phyloP scores from a whole-genome alignment of 2,329 filamentous ascomycete species.

The Setomelanomma holmii region DNA sequence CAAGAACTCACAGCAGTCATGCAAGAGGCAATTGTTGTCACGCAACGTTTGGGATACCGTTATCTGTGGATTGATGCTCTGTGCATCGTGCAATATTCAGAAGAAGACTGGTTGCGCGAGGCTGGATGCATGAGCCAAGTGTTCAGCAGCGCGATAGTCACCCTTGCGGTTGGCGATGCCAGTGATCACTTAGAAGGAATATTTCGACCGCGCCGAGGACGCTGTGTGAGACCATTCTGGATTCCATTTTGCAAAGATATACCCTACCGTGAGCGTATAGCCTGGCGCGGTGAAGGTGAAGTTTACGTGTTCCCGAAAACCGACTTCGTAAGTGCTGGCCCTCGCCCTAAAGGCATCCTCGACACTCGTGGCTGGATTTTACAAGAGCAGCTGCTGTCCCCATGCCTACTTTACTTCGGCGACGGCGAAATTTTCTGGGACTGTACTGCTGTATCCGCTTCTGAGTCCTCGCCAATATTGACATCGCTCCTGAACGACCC shows the following conservation, averaged over 20 bases:
- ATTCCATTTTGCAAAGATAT: slow-evolving; percentile 1
- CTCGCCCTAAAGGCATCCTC: slow-evolving; percentile 6
- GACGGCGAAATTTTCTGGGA: slow-evolving; percentile 13
- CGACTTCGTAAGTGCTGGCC: neutral
- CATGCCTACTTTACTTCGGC: slow-evolving; percentile 12
- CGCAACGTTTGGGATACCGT: slow-evolving; percentile 3
- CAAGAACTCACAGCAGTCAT: slow-evolving; percentile 3
- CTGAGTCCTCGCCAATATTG: slow-evolving; percentile 15
- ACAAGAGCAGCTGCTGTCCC: slow-evolving; percentile 17
- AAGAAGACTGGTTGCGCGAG: slow-evolving; percentile 19
- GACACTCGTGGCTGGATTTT: slow-evolving; percentile 16
- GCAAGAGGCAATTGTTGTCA: slow-evolving; percentile 8
- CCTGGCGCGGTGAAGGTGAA: slow-evolving; percentile 1
- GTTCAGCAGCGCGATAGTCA: slow-evolving; percentile 11
- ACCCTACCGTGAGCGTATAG: neutral
- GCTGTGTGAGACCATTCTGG: slow-evolving; percentile 8
- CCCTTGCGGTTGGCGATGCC: slow-evolving; percentile 15
- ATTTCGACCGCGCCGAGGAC: slow-evolving; percentile 7
- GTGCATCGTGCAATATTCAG: slow-evolving; percentile 14
- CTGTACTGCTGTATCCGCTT: slow-evolving; percentile 12
- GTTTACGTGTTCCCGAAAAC: slow-evolving; percentile 8
- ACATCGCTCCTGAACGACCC: slow-evolving; percentile 9
- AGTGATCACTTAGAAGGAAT: slow-evolving; percentile 11
- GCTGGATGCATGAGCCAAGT: slow-evolving; percentile 17
- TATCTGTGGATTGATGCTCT: slow-evolving; percentile 24